Evolutionary conservation across 2,329 filamentous ascomycete species (phyloP).

Genomic region (Leptodontidium sp.): DNA sequence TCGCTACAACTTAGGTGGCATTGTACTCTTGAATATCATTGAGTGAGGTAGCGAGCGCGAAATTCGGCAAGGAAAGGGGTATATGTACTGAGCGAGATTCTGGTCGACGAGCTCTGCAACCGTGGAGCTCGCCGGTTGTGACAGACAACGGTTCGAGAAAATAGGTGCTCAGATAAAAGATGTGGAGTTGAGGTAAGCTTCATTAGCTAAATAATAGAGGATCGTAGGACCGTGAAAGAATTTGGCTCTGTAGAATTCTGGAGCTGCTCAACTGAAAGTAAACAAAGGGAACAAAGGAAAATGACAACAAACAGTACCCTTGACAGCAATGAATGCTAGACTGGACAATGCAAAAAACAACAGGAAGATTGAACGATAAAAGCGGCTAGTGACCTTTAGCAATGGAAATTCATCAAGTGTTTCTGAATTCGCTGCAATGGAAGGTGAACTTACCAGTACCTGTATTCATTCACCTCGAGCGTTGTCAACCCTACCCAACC

Average conservation of each 20-base stretch:
- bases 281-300: not conserved
- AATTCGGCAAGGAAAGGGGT: not conserved
- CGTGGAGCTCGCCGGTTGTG: not conserved
- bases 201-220: not conserved
- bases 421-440: not conserved
- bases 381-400: no score
- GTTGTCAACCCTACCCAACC: not conserved
- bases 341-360: not conserved
- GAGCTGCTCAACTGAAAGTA: not conserved
- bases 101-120: not conserved
- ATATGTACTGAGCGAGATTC: not conserved
- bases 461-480: not conserved
- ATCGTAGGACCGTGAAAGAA: not conserved
- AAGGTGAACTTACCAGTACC: not conserved
- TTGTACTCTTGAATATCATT: not conserved
- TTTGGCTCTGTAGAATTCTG: not conserved
- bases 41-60: not conserved
- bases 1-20: not conserved
- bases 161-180: no score
- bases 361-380: not conserved
- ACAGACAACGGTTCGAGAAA: not conserved
- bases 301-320: not conserved
- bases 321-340: not conserved
- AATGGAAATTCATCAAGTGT: no score
- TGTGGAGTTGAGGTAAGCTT: not conserved